Evolutionary conservation across 2,329 filamentous ascomycete genomes (phyloP), one percentile per base, ranked within the genome.

Genomic region (Mycocentrospora acerina): DNA sequence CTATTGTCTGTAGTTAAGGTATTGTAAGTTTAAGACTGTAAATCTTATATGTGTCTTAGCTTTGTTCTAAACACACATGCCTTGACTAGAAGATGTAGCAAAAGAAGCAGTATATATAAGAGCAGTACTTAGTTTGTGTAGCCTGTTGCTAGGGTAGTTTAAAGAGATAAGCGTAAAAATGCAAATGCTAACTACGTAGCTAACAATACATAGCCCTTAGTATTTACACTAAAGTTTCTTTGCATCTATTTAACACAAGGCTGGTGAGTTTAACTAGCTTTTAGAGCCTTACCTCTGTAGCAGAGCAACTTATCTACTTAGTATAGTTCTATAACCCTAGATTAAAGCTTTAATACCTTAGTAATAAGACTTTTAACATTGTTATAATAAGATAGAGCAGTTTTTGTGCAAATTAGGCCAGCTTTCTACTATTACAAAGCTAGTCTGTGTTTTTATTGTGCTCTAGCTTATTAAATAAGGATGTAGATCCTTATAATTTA

Each of bases 361-460:
- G n/a, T n/a, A n/a, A n/a, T n/a, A n/a, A n/a, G n/a, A n/a, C n/a
- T n/a, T n/a, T n/a, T n/a, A n/a, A n/a, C n/a, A n/a, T n/a, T n/a
- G 35, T 22, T 14, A 25, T 25, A 12, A 37, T 31, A 7, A 37
- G 13, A 25, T 30, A 16, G 10, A 37, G 35, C 11, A n/a, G 35
- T 25, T 30, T 37, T 5, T 25, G 28, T 17, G 27, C 27, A 17
- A 36, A 36, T 28, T 22, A 36, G 3, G 15, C 15, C 24, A 17
- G 32, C 32, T 13, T 26, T 2, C 32, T n/a, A 18, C 32, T 26
- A 17, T 19, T 19, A 2, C 26, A 27, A 6, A 35, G 33, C 33
- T 14, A 30, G 7, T 30, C 5, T 4, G 27, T 36, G 9, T 30
- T 30, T 22, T 36, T 11, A 15, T 30, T 15, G 25, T 36, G 27